A percentile compares a stretch with the other conserved stretches of the same genome.
Evolutionary conservation across 23 red algal genomes (phyloP).

Genomic region (Pyropia haitanensis): DNA sequence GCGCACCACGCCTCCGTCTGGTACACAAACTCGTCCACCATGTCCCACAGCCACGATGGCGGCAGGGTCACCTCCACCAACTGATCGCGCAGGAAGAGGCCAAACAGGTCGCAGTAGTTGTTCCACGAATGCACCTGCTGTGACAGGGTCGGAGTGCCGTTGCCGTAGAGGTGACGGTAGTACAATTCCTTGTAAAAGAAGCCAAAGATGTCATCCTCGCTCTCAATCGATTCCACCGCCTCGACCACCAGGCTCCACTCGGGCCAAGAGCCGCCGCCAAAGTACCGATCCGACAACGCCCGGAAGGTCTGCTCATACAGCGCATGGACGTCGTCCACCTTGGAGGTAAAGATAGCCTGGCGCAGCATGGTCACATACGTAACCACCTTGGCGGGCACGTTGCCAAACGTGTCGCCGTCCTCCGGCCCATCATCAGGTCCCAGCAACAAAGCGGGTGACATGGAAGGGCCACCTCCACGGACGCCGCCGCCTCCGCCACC

Average conservation of each 20-base stretch:
- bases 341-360: slow-evolving; percentile 50
- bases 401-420: slow-evolving; percentile 10
- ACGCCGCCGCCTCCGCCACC: no score
- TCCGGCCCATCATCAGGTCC: no score
- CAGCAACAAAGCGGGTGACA: no score
- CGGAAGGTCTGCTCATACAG: slow-evolving; percentile 84
- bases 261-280: slow-evolving; percentile 54
- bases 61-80: slow-evolving; percentile 76
- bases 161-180: slow-evolving; percentile 80
- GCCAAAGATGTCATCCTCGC: slow-evolving; percentile 44
- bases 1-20: slow-evolving; percentile 94
- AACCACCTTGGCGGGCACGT: slow-evolving; percentile 49
- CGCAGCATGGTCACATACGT: slow-evolving; percentile 58
- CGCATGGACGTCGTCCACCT: slow-evolving; percentile 63
- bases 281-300: slow-evolving; percentile 68
- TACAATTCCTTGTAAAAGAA: slow-evolving; percentile 94
- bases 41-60: slow-evolving; percentile 98
- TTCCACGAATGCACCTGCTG: slow-evolving; percentile 82
- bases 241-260: slow-evolving; percentile 14
- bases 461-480: no score
- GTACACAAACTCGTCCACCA: slow-evolving; percentile 99
- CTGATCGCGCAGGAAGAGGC: slow-evolving; percentile 37
- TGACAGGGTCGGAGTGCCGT: slow-evolving; percentile 45
- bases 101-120: slow-evolving; percentile 87
- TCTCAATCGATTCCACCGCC: slow-evolving; percentile 24